Percentiles rank a stretch among this genome's conserved stretches.
phyloP scores from a whole-genome alignment of 345 rosid species.

The Populus nigra region DNA sequence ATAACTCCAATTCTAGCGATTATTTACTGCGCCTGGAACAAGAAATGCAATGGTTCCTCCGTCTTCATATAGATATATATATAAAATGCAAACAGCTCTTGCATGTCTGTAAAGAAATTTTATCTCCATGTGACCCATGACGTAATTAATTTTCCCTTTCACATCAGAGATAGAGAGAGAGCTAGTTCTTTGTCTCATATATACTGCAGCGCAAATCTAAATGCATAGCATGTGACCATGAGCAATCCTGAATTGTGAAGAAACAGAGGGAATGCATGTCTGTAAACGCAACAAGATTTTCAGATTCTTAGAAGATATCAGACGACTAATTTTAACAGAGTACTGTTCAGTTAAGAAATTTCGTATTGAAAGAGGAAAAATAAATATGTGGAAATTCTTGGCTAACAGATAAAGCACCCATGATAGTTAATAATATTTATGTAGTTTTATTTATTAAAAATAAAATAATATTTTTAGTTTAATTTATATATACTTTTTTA shows the following conservation, averaged over 20 bases:
- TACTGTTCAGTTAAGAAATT: not conserved
- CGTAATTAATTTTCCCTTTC: not conserved
- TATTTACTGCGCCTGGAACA: not conserved
- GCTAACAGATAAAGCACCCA: too few species aligned
- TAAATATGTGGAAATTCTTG: not conserved
- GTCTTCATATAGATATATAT: too few species aligned
- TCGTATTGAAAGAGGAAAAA: not conserved
- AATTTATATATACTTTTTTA: too few species aligned
- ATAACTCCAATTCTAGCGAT: not conserved
- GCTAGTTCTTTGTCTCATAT: slow-evolving; percentile 24
- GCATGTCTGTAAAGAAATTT: not conserved
- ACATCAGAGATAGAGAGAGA: not conserved
- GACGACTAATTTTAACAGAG: not conserved
- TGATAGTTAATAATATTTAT: too few species aligned
- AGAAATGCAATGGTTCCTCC: not conserved
- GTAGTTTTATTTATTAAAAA: too few species aligned
- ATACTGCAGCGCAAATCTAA: slow-evolving; percentile 20
- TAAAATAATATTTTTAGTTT: too few species aligned
- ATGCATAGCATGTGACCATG: slow-evolving; percentile 29
- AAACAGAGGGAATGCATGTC: not conserved
- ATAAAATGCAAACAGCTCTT: not conserved
- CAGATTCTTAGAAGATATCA: not conserved
- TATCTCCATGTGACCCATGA: slow-evolving; percentile 18
- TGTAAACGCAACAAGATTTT: not conserved
- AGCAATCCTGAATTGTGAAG: not conserved